These are phyloP conservation scores for Kwoniella pini DNA, from an alignment of 768 basidiomycete genomes.

Conservation along the genomic window DNA sequence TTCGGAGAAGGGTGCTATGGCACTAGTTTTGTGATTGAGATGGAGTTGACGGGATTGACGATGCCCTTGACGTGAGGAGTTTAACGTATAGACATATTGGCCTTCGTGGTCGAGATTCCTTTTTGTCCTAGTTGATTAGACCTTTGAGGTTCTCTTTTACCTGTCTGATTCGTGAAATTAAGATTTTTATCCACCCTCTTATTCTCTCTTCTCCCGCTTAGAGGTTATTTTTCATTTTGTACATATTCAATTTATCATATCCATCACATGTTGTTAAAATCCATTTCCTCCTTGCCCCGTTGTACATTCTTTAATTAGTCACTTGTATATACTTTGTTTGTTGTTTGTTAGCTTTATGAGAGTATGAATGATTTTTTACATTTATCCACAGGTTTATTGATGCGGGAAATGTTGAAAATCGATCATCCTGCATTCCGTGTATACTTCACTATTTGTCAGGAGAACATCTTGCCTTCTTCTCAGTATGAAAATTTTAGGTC, in stretches of 20 bases:
- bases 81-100: too few species aligned
- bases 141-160: not conserved
- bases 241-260: not conserved
- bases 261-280: not conserved
- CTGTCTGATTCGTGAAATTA: not conserved
- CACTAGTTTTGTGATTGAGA: slow-evolving; percentile 15
- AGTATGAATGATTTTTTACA: not conserved
- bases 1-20: slow-evolving; percentile 17
- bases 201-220: too few species aligned
- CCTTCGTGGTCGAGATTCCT: too few species aligned
- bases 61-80: not conserved
- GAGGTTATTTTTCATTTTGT: too few species aligned
- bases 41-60: not conserved
- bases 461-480: too few species aligned
- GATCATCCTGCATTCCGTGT: too few species aligned
- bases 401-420: too few species aligned
- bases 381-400: not conserved
- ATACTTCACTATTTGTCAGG: too few species aligned
- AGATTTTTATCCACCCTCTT: too few species aligned
- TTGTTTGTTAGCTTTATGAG: slow-evolving; percentile 1
- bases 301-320: not conserved
- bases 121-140: not conserved
- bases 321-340: not conserved
- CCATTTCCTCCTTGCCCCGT: not conserved
- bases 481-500: too few species aligned